These are phyloP conservation scores for Isabelozyma gotoi DNA, from an alignment of 805 yeast species.

Conservation along the genomic window DNA sequence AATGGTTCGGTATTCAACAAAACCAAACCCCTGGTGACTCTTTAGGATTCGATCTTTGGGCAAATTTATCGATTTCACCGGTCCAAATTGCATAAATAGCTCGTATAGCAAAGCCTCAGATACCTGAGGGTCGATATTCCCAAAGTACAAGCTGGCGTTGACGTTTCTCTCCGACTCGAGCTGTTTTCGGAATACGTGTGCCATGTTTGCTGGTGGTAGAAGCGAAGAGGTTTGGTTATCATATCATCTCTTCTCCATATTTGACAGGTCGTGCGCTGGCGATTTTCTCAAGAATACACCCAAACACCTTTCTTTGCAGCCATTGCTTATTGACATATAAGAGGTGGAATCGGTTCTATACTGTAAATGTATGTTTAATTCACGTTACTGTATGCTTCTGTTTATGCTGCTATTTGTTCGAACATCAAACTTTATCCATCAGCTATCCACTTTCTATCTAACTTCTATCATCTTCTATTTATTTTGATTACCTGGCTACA, in stretches of 20 bases:
- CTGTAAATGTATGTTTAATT: too few species aligned
- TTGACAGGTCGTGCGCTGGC: background rate
- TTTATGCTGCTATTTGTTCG: too few species aligned
- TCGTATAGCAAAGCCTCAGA: slow-evolving; percentile 75
- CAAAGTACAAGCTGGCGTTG: slow-evolving; percentile 71
- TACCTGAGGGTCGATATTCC: slow-evolving; percentile 76
- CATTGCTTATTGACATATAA: too few species aligned
- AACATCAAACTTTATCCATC: too few species aligned
- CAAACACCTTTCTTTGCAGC: background rate
- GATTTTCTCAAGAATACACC: background rate
- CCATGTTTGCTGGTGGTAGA: slow-evolving; percentile 14
- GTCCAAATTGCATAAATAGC: slow-evolving; percentile 81
- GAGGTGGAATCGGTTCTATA: too few species aligned
- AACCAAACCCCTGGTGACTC: slow-evolving; percentile 84
- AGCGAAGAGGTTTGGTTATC: background rate
- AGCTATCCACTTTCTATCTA: too few species aligned
- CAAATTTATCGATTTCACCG: slow-evolving; percentile 64
- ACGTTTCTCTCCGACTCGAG: slow-evolving; percentile 52
- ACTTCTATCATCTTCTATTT: too few species aligned
- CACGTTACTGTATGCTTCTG: too few species aligned
- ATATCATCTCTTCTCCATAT: background rate
- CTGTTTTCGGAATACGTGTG: slow-evolving; percentile 31
- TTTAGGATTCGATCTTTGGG: slow-evolving; percentile 77
- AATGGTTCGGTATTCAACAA: slow-evolving; percentile 63
- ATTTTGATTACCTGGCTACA: too few species aligned